Evolutionary conservation across 352 stramenopile species (phyloP).

Genomic region (Pythium myriotylum): DNA sequence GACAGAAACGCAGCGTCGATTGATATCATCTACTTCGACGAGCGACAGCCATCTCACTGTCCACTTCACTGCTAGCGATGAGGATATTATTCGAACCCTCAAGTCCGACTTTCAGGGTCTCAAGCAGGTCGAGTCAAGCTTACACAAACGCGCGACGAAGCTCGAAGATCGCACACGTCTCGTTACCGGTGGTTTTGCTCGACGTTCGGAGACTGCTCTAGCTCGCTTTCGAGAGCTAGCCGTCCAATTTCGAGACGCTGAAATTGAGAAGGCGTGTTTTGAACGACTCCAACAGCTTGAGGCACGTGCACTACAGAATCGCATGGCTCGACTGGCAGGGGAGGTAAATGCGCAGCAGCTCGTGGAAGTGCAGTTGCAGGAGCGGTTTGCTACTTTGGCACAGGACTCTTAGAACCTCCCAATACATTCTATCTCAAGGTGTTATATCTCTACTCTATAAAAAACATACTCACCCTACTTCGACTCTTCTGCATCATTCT

Average conservation of each 20-base stretch:
- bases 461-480: constrained; percentile 5
- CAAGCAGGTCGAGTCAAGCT: constrained; percentile 57
- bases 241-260: constrained; percentile 50
- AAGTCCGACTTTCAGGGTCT: constrained; percentile 66
- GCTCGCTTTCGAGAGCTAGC: constrained; percentile 39
- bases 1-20: constrained; percentile 42
- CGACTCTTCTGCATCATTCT: constrained; percentile 5
- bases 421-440: background rate
- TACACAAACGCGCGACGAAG: constrained; percentile 74
- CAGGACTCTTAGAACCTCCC: constrained; percentile 28
- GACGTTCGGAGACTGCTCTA: constrained; percentile 45
- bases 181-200: constrained; percentile 63
- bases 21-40: constrained; percentile 32
- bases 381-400: constrained; percentile 62
- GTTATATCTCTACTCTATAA: constrained; percentile 7
- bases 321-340: constrained; percentile 65
- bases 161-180: constrained; percentile 67
- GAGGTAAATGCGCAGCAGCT: constrained; percentile 80
- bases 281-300: constrained; percentile 61
- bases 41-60: constrained; percentile 34
- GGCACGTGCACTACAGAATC: constrained; percentile 50
- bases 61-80: constrained; percentile 39
- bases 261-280: constrained; percentile 75
- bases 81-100: constrained; percentile 56
- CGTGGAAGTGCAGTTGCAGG: constrained; percentile 79